Conservation (phyloP, 1,284 basidiomycete genomes). For the Filobasidium uniguttulatum region DNA sequence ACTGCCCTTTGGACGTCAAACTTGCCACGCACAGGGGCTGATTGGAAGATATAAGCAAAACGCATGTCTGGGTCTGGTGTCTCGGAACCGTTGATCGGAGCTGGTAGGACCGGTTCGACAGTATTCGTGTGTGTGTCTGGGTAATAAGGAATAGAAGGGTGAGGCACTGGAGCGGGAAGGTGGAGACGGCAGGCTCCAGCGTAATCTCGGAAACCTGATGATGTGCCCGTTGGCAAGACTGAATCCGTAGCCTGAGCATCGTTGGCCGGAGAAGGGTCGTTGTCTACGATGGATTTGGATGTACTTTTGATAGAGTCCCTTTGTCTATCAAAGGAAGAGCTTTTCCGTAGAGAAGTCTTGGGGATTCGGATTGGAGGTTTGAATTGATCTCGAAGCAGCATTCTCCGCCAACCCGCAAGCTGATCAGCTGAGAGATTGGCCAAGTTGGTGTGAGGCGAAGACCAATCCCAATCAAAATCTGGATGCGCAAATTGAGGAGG, state of each 20-base stretch:
- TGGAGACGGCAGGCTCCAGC: neutral
- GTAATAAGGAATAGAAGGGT: neutral
- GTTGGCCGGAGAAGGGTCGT: constrained; percentile 1
- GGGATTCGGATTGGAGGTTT: too few species aligned
- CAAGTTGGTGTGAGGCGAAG: constrained; percentile 2
- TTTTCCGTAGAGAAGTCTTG: too few species aligned
- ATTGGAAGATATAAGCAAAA: constrained; percentile 55
- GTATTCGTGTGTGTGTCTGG: neutral
- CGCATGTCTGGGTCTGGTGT: constrained; percentile 22
- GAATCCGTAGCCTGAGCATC: neutral
- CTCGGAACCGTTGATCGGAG: neutral
- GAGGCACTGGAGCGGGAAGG: neutral
- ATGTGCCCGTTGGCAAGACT: neutral
- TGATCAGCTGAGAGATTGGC: constrained; percentile 14
- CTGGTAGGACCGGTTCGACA: too few species aligned
- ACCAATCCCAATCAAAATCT: constrained; percentile 4
- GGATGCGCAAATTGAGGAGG: neutral
- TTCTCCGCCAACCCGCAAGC: constrained; percentile 19
- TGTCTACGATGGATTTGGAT: neutral
- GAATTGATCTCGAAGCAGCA: constrained; percentile 17
- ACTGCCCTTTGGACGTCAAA: constrained; percentile 60
- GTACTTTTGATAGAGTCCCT: too few species aligned
- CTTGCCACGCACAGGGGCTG: constrained; percentile 68
- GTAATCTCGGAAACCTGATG: neutral
- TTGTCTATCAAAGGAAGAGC: too few species aligned